Percentiles rank a stretch among this genome's conserved stretches.
These are phyloP conservation scores for Ogataea zsoltii DNA, from an alignment of 805 yeast species.

Conservation along the genomic window DNA sequence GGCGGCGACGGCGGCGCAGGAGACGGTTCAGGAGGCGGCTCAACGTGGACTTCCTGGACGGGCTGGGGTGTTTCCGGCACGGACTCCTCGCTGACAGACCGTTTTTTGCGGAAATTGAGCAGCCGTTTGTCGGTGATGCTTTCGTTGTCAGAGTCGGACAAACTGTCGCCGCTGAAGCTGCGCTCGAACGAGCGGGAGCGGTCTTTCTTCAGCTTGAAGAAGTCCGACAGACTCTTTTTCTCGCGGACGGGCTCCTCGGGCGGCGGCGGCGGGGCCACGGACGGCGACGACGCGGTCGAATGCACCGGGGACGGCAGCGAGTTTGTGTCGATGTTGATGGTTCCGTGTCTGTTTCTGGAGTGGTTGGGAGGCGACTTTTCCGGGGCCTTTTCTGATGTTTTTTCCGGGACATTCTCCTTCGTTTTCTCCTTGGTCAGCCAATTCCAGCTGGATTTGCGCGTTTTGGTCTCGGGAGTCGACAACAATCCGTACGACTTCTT, in stretches of 20 bases:
- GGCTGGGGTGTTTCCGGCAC: too few relatives aligned
- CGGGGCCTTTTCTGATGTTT: background rate
- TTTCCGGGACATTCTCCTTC: background rate
- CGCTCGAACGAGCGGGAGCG: conserved; percentile 15
- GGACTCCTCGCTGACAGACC: conserved; percentile 4
- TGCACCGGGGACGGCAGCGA: conserved; percentile 3
- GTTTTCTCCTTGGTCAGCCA: conserved; percentile 20
- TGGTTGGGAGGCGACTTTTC: conserved; percentile 25
- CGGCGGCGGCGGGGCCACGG: conserved; percentile 1
- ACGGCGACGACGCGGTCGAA: conserved; percentile 15
- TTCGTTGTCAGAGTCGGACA: conserved; percentile 24
- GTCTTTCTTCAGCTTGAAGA: conserved; percentile 31
- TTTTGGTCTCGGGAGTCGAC: background rate
- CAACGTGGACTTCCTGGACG: background rate
- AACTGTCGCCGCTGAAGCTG: conserved; percentile 12
- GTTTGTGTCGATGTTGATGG: conserved; percentile 5
- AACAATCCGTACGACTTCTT: conserved; percentile 6
- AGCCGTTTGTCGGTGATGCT: conserved; percentile 24
- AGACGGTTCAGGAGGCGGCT: background rate
- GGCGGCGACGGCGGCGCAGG: conserved; percentile 5
- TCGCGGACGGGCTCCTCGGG: conserved; percentile 10
- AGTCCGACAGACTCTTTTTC: conserved; percentile 24
- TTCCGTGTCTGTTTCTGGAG: conserved; percentile 32
- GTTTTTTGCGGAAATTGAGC: conserved; percentile 6
- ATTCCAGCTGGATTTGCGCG: conserved; percentile 18